Conservation (phyloP, 2,329 filamentous ascomycete genomes). For the Lecanosticta acicola region DNA sequence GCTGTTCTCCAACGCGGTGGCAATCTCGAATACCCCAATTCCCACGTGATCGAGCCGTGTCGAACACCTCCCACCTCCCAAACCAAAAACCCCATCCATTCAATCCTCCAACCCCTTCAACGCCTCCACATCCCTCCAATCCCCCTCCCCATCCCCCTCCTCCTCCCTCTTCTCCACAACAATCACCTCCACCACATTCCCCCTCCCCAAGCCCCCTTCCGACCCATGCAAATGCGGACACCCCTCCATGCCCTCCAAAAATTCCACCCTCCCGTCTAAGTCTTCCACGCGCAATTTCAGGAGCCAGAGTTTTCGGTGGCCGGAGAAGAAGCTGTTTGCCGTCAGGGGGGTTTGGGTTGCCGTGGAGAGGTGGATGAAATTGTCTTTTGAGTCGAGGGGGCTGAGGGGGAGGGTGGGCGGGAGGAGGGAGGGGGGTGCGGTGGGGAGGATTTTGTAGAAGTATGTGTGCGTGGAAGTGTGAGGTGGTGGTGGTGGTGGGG, state of each 20-base stretch:
- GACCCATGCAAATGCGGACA: constrained; percentile 26
- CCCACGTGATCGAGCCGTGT: too few relatives aligned
- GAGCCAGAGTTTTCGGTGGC: constrained; percentile 20
- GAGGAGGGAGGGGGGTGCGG: constrained; percentile 20
- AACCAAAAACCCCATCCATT: too few relatives aligned
- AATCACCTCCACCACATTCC: constrained; percentile 23
- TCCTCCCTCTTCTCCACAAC: constrained; percentile 20
- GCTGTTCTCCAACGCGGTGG: too few relatives aligned
- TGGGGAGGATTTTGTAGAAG: constrained; percentile 16
- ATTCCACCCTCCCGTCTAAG: constrained; percentile 21
- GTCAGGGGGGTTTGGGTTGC: constrained; percentile 27
- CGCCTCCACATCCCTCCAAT: constrained; percentile 15
- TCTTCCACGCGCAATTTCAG: constrained; percentile 22
- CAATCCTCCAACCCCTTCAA: constrained; percentile 4
- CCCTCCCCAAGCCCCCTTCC: constrained; percentile 17
- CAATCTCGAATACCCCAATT: too few relatives aligned
- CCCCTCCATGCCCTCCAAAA: constrained; percentile 15
- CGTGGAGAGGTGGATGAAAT: constrained; percentile 24
- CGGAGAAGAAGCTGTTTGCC: constrained; percentile 26
- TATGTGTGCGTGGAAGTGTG: constrained; percentile 24
- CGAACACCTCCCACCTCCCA: background rate
- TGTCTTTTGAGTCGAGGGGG: constrained; percentile 28
- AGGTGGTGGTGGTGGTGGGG: constrained; percentile 19
- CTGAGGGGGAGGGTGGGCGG: constrained; percentile 21
- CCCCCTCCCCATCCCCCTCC: constrained; percentile 4